A percentile compares a stretch with the other conserved stretches of the same genome.
Conservation (phyloP, 495 filamentous ascomycete genomes). For the Astrocystis sublimbata region DNA sequence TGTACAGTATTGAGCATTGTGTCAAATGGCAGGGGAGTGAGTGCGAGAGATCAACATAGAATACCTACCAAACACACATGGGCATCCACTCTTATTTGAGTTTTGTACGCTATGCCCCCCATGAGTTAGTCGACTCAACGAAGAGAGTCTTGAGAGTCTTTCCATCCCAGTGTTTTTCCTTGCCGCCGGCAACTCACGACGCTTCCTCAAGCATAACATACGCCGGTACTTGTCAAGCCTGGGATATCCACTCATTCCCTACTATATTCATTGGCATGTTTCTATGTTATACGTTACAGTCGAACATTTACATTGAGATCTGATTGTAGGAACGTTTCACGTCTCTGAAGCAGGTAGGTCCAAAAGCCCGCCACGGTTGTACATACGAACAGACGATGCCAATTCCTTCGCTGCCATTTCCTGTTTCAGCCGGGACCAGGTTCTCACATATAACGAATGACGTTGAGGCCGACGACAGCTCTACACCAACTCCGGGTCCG, state of each 20-base stretch:
- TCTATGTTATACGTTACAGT: not conserved
- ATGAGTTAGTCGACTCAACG: not conserved
- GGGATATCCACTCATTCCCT: not conserved
- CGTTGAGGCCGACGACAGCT: not conserved
- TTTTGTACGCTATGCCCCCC: not conserved
- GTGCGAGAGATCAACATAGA: not conserved
- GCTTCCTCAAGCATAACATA: not conserved
- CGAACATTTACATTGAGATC: not conserved
- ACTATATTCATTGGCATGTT: conserved; percentile 1
- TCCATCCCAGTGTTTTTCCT: not conserved
- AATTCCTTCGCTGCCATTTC: conserved; percentile 8
- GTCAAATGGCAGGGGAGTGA: too few species aligned
- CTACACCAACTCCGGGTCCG: not conserved
- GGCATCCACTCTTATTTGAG: not conserved
- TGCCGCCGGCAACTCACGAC: conserved; percentile 8
- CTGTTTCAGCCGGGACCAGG: not conserved
- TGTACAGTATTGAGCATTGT: too few species aligned
- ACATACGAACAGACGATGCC: not conserved
- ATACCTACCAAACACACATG: not conserved
- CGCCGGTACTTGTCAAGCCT: conserved; percentile 14
- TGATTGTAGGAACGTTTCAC: conserved; percentile 4
- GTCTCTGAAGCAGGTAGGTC: not conserved
- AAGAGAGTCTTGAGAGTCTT: not conserved
- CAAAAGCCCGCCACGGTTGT: not conserved
- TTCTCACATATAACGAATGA: not conserved